Conservation (phyloP, 2,329 filamentous ascomycete genomes). For the Neofusicoccum sp. region DNA sequence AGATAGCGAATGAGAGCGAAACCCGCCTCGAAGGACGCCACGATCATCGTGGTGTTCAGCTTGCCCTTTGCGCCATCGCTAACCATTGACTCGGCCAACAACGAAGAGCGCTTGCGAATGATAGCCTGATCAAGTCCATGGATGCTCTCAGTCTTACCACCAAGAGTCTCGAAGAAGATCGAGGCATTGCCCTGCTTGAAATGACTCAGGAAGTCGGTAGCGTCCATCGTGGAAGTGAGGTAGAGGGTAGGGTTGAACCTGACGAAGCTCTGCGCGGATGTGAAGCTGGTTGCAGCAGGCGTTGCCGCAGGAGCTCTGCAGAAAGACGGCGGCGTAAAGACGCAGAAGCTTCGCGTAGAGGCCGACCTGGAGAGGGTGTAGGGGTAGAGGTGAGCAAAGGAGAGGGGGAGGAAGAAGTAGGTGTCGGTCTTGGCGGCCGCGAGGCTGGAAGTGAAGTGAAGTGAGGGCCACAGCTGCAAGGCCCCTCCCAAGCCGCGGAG, state of each 20-base stretch:
- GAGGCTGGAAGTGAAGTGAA: neutral
- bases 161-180: slow-evolving; percentile 36
- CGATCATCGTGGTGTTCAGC: slow-evolving; percentile 42
- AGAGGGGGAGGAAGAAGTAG: neutral
- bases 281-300: neutral
- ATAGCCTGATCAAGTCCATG: slow-evolving; percentile 34
- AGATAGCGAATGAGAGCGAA: slow-evolving; percentile 45
- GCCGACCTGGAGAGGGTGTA: neutral
- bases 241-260: neutral
- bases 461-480: neutral
- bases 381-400: neutral
- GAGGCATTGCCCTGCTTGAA: slow-evolving; percentile 29
- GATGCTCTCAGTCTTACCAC: slow-evolving; percentile 32
- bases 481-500: neutral
- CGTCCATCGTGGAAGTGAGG: neutral
- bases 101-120: slow-evolving; percentile 40
- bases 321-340: neutral
- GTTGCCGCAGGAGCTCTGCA: neutral
- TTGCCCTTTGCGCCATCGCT: slow-evolving; percentile 36
- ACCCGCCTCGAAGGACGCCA: slow-evolving; percentile 35
- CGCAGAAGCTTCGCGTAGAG: too few relatives aligned
- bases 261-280: neutral
- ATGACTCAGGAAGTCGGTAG: slow-evolving; percentile 22
- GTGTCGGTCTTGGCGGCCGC: neutral
- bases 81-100: slow-evolving; percentile 43